Base-by-base conservation (phyloP, 2,329 filamentous ascomycete species). In the Botryosphaeria dothidea region DNA sequence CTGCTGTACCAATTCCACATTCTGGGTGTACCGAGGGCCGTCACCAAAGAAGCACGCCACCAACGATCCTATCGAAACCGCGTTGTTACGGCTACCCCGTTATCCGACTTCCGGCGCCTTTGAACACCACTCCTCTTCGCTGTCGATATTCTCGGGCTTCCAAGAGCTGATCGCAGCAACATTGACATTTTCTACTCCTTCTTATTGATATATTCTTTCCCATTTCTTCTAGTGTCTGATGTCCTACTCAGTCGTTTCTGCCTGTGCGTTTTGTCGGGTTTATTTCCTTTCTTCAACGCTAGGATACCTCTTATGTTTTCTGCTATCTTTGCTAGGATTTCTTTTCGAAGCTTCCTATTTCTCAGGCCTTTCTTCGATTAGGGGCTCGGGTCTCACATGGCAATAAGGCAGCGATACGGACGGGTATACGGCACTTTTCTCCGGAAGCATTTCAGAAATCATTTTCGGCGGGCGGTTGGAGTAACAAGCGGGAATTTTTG, bases 241-340 rank as follows among this genome's bases (percentile, higher is more conserved):
- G n/a, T 51, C 29, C n/a, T 34, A 21, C 21, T 52, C 49, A 34
- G 49, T 52, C 49, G 49, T 31, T 56, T 43, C 34, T 46, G 38
- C 46, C 29, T 46, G 43, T 46, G 4, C 21, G n/a, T 31, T 46
- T 23, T 58, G n/a, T 46, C 21, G n/a, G 17, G 3, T 34, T 19
- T 34, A 19, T 34, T 19, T 29, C 19, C n/a, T 46, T 21, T 56
- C 19, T 25, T 13, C 27, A 11, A 46, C 31, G n/a, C 56, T 23
- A 60, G 56, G 56, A 60, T 60, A 60, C 56, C 56, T 60, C 41
- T 46, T 60, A 60, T 60, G 38, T 60, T 60, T 60, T 45, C 56
- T 60, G 38, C 38, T 60, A 3, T 23, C 43, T 43, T 23, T 60
- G 56, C 21, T 41, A 45, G 27, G 41, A 31, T 43, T 60, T 46